Conservation (phyloP, 2,329 filamentous ascomycete genomes). For the Byssothecium circinans region DNA sequence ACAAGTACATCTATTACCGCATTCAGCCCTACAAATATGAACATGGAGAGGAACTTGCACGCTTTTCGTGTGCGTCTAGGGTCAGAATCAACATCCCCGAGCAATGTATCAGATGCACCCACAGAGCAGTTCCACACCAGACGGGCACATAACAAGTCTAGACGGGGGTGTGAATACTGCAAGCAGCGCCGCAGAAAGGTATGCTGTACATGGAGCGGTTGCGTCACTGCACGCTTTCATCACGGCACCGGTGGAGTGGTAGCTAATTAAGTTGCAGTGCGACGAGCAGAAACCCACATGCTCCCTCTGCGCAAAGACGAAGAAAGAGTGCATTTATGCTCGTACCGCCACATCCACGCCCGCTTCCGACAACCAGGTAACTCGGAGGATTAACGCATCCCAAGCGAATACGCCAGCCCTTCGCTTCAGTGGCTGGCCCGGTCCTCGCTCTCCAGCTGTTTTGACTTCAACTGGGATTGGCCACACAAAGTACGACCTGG, state of each 20-base stretch:
- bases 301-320: conserved; percentile 3
- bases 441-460: conserved; percentile 1
- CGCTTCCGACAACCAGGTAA: not conserved
- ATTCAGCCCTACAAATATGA: not conserved
- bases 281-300: conserved; percentile 8
- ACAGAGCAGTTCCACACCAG: conserved; percentile 2
- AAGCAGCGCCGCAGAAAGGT: conserved; percentile 12
- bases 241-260: not conserved
- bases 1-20: conserved; percentile 9
- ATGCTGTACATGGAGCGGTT: not conserved
- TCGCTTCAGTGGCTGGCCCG: conserved; percentile 3
- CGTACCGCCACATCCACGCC: not conserved
- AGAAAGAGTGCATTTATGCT: conserved; percentile 1
- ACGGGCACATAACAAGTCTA: conserved; percentile 11
- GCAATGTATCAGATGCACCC: too few species aligned
- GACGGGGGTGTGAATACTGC: conserved; percentile 8
- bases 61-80: conserved; percentile 5
- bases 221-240: not conserved
- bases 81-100: too few species aligned
- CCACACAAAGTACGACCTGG: conserved; percentile 11
- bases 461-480: not conserved
- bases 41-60: conserved; percentile 1
- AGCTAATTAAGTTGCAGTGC: conserved; percentile 1
- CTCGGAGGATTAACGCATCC: not conserved
- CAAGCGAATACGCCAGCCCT: not conserved